Evolutionary conservation across 192 early-diverging fungal genomes (phyloP).

Genomic region (Gonapodya prolifera): DNA sequence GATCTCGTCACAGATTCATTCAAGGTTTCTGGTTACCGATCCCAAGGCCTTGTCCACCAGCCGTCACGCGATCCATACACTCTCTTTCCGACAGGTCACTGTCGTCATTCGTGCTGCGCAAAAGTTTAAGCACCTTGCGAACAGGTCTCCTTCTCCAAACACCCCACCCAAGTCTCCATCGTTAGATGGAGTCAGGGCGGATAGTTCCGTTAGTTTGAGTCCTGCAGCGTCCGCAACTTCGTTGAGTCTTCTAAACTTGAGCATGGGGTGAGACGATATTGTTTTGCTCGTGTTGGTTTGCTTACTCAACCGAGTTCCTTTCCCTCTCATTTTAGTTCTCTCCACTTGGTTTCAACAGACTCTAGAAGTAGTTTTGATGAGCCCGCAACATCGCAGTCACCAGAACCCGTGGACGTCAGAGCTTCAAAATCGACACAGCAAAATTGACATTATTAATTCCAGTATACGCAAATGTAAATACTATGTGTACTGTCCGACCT

Average conservation of each 20-base stretch:
- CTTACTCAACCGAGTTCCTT: too few relatives aligned
- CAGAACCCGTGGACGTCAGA: background rate
- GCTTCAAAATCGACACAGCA: too few relatives aligned
- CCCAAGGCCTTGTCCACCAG: background rate
- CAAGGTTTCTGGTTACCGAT: background rate
- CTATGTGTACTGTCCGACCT: too few relatives aligned
- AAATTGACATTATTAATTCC: too few relatives aligned
- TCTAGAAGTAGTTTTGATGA: background rate
- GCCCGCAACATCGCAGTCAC: background rate
- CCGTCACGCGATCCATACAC: background rate
- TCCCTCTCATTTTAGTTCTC: background rate
- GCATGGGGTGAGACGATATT: background rate
- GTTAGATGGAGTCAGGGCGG: background rate
- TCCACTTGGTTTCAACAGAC: background rate
- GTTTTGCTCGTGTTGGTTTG: too few relatives aligned
- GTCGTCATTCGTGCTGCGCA: constrained; percentile 1
- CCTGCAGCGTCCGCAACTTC: background rate
- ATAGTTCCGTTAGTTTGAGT: background rate
- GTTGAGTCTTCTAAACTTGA: background rate
- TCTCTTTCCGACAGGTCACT: background rate
- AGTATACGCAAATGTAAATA: too few relatives aligned
- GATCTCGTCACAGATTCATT: constrained; percentile 44
- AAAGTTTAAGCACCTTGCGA: background rate
- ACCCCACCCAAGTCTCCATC: background rate
- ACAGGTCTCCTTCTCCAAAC: background rate